phyloP scores from a whole-genome alignment of 176 grass and related monocot genomes.

The Stipa capillata region DNA sequence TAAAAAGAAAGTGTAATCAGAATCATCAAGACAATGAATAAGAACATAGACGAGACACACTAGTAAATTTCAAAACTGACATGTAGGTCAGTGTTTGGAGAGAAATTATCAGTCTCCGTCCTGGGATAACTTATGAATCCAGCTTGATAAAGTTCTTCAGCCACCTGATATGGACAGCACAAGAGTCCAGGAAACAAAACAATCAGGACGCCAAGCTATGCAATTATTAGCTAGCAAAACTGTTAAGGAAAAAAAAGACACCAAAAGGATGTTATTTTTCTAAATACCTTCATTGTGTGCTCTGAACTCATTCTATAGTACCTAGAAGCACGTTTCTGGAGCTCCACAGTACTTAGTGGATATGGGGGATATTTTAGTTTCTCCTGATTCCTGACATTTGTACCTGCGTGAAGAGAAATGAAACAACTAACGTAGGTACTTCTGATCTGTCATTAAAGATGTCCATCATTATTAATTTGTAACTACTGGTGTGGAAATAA shows the following conservation, averaged over 20 bases:
- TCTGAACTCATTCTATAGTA: slow-evolving; percentile 97
- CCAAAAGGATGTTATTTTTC: neutral
- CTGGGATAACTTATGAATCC: slow-evolving; percentile 98
- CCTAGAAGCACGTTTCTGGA: slow-evolving; percentile 97
- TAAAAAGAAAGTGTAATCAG: neutral
- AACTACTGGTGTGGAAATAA: slow-evolving; percentile 1
- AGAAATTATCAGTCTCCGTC: slow-evolving; percentile 95
- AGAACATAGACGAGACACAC: neutral
- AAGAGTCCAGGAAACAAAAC: slow-evolving; percentile 18
- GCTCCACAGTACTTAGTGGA: slow-evolving; percentile 87
- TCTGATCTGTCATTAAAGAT: neutral
- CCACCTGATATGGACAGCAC: slow-evolving; percentile 50
- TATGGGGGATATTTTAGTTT: slow-evolving; percentile 96
- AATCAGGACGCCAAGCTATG: slow-evolving; percentile 2
- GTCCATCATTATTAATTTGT: neutral
- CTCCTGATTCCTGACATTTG: slow-evolving; percentile 84
- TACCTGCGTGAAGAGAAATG: slow-evolving; percentile 43
- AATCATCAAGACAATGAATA: slow-evolving; percentile 19
- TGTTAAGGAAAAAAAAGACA: neutral
- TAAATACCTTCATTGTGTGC: slow-evolving; percentile 85
- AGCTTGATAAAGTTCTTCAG: slow-evolving; percentile 86
- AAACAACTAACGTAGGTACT: slow-evolving; percentile 4
- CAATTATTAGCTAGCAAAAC: slow-evolving; percentile 10
- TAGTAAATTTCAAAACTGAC: slow-evolving; percentile 44
- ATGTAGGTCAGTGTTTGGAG: slow-evolving; percentile 79